A percentile compares a stretch with the other conserved stretches of the same genome.
Evolutionary conservation across 176 grass and related monocot species (phyloP).

Genomic region (Urochloa ruziziensis): DNA sequence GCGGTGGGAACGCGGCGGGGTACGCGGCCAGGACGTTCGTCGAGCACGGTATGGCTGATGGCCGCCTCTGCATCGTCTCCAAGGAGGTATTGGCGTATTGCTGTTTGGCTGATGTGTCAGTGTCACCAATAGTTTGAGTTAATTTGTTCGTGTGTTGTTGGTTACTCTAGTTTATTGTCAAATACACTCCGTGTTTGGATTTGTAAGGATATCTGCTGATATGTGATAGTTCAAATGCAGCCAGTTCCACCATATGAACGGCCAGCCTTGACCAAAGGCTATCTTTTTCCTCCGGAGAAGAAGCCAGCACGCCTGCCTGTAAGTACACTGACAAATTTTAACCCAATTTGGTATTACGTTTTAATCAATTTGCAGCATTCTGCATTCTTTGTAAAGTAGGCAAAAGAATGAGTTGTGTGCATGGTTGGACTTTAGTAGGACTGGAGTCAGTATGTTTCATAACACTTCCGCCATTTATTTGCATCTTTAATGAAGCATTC

Average conservation of each 20-base stretch:
- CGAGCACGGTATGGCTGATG: slow-evolving; percentile 84
- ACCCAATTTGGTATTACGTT: not conserved
- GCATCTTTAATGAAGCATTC: not conserved
- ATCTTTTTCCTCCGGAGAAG: slow-evolving; percentile 87
- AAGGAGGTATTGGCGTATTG: slow-evolving; percentile 59
- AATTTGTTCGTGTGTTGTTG: not conserved
- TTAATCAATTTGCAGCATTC: not conserved
- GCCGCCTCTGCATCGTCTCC: slow-evolving; percentile 82
- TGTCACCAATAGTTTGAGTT: not conserved
- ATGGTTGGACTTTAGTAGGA: not conserved
- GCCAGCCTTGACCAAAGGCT: slow-evolving; percentile 90
- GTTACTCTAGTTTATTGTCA: not conserved
- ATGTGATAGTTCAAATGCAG: slow-evolving; percentile 34
- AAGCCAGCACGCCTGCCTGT: slow-evolving; percentile 92
- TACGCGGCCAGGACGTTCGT: slow-evolving; percentile 89
- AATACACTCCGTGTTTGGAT: not conserved
- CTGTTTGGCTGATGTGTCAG: not conserved
- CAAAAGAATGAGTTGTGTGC: not conserved
- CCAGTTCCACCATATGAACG: slow-evolving; percentile 80
- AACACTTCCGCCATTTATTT: not conserved
- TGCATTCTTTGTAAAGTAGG: not conserved
- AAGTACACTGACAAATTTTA: too few species aligned
- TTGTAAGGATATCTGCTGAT: slow-evolving; percentile 1
- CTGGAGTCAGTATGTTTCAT: not conserved
- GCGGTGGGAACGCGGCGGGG: slow-evolving; percentile 84